Percentiles rank a stretch among this genome's conserved stretches.
Evolutionary conservation across 2,329 filamentous ascomycete species (phyloP).

Genomic region (Fusarium sp.): DNA sequence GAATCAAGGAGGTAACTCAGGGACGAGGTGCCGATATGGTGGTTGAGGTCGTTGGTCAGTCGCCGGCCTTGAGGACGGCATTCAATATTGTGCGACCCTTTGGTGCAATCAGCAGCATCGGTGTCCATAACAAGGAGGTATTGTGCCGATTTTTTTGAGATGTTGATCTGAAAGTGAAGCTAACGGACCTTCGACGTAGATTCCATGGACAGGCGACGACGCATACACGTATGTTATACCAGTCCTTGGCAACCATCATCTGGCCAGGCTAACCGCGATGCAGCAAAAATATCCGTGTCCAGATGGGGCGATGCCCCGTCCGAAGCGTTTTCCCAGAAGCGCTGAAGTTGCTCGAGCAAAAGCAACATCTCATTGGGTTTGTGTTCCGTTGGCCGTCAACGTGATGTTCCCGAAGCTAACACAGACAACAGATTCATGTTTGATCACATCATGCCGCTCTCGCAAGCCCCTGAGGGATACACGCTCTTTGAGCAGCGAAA

Average conservation of each 20-base stretch:
- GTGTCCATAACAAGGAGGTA: constrained; percentile 82
- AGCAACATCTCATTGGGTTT: constrained; percentile 77
- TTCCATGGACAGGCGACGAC: constrained; percentile 77
- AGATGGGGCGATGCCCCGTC: constrained; percentile 85
- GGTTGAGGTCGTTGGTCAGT: constrained; percentile 83
- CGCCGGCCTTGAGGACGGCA: constrained; percentile 77
- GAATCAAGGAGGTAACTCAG: constrained; percentile 82
- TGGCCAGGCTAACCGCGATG: constrained; percentile 40
- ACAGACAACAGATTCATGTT: constrained; percentile 77
- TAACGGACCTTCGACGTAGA: constrained; percentile 58
- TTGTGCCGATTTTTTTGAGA: constrained; percentile 28
- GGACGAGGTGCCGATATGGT: constrained; percentile 90
- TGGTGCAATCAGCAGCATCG: constrained; percentile 82
- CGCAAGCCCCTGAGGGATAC: constrained; percentile 77
- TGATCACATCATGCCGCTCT: constrained; percentile 80
- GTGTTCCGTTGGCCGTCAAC: constrained; percentile 45
- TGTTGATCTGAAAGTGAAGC: constrained; percentile 2
- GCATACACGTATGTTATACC: constrained; percentile 67
- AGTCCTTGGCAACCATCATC: neutral
- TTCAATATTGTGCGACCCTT: constrained; percentile 82
- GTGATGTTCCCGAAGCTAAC: constrained; percentile 20
- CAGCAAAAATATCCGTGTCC: constrained; percentile 80
- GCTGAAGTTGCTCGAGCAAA: constrained; percentile 75
- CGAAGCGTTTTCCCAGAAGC: constrained; percentile 78
- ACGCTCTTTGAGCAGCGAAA: constrained; percentile 81